Conservation (phyloP, 1,284 basidiomycete species). For the Papiliotrema fonsecae region DNA sequence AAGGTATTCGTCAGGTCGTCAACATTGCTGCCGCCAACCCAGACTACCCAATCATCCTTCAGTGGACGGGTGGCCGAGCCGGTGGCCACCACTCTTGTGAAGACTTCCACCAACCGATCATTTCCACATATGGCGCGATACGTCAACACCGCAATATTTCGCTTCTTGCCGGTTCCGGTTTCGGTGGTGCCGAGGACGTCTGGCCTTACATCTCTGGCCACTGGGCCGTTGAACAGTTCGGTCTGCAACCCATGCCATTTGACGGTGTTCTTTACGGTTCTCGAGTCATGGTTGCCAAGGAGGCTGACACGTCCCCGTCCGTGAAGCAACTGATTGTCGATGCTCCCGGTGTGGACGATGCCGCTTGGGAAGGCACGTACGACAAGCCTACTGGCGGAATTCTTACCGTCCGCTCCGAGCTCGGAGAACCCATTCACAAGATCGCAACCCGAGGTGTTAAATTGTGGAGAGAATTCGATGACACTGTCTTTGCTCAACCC, state of each 20-base stretch:
- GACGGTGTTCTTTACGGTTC: conserved; percentile 95
- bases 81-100: conserved; percentile 98
- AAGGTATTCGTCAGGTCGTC: conserved; percentile 94
- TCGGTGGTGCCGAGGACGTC: conserved; percentile 89
- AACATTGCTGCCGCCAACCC: conserved; percentile 93
- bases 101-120: conserved; percentile 95
- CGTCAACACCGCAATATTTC: conserved; percentile 83
- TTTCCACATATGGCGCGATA: conserved; percentile 84
- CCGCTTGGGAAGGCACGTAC: conserved; percentile 93
- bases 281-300: conserved; percentile 97
- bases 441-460: conserved; percentile 94
- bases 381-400: conserved; percentile 91
- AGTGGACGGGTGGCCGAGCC: conserved; percentile 99
- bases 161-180: conserved; percentile 93
- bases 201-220: conserved; percentile 97
- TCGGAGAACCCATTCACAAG: conserved; percentile 99
- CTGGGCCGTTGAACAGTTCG: conserved; percentile 79
- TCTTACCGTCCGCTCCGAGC: conserved; percentile 93
- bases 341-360: conserved; percentile 86
- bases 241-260: conserved; percentile 95
- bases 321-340: conserved; percentile 97
- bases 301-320: conserved; percentile 87
- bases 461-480: conserved; percentile 97
- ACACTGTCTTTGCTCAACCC: conserved; percentile 87
- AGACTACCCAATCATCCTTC: conserved; percentile 95